Evolutionary conservation across 140 eudicot genomes (phyloP).

Genomic region (Ambrosia hybrid): DNA sequence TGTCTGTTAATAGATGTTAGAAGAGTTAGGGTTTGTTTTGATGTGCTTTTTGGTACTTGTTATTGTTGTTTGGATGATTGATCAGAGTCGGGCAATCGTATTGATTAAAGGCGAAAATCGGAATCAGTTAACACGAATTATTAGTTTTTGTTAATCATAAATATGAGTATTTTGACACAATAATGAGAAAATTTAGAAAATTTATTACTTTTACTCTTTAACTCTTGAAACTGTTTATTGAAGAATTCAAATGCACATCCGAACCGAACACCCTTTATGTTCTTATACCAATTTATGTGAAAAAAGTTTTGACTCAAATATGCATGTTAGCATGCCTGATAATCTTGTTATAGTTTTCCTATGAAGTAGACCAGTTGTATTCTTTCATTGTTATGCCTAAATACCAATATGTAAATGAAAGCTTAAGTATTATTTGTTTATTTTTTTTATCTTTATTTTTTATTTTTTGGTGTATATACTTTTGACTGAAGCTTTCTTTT

Average conservation of each 20-base stretch:
- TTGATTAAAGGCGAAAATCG: background rate
- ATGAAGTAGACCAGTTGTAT: no score
- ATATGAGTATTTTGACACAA: background rate
- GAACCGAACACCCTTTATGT: background rate
- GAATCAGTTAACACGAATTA: background rate
- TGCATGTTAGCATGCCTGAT: background rate
- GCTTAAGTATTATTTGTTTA: background rate
- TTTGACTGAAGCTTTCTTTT: constrained; percentile 8
- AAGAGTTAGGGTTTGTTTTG: constrained; percentile 16
- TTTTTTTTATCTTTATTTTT: background rate
- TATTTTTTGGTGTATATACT: constrained; percentile 8
- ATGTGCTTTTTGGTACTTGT: no score
- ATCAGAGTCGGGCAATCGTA: background rate
- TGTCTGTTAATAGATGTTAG: background rate
- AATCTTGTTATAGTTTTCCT: background rate
- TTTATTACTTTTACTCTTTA: background rate
- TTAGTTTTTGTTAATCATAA: background rate
- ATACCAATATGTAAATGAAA: background rate
- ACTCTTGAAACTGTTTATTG: background rate
- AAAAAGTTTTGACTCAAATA: background rate
- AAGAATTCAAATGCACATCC: background rate
- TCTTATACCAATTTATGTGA: background rate
- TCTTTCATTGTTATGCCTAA: background rate
- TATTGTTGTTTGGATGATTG: background rate
- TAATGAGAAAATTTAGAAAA: background rate